Base-by-base conservation (phyloP, 495 filamentous ascomycete species). In the Entonaema liquescens region DNA sequence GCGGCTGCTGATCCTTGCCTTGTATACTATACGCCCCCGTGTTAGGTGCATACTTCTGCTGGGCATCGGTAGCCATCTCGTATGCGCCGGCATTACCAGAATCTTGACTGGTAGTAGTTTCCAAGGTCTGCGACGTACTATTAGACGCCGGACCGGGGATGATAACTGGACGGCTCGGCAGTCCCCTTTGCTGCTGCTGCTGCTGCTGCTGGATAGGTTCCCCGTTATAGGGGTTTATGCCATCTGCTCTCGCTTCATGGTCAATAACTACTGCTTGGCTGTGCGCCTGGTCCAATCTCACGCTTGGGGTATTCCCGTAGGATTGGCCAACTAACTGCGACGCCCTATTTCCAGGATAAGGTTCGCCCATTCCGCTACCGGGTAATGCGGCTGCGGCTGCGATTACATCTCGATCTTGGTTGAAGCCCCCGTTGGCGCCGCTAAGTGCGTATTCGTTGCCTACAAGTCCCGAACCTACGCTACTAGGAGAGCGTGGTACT, bases 401-500 rank as follows among this genome's bases (percentile, higher is more conserved):
- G 71, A 88, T 81, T 58, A 89, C 75, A 60, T 83, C 81, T 44
- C 79, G 78, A 73, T 91, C 91, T 62, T 76, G 59, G 54, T 71
- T 70, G 21, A 33, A 33, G n/a, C 60, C 66, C 58, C 36, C 35
- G 26, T 65, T 59, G 2, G 62, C 26, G 50, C 66, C 71, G 13
- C 65, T 54, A 53, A 70, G 63, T 33, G 42, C 31, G 17, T 54
- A 53, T 49, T 75, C 72, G 65, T 76, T 74, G 17, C 77, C 79
- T 70, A 83, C 80, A 44, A 88, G 89, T 50, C 82, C 84, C 62
- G 91, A 92, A 76, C 89, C 91, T 75, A 87, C 89, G 81, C 92
- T 95, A 81, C 91, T 90, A 54, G 90, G 89, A 54, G 92, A 92
- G 65, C 89, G 79, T 67, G 92, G 89, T 68, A 87, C 90, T 75